A percentile compares a stretch with the other conserved stretches of the same genome.
Conservation (phyloP, 495 filamentous ascomycete genomes). For the Penicillium cosmopolitanum region DNA sequence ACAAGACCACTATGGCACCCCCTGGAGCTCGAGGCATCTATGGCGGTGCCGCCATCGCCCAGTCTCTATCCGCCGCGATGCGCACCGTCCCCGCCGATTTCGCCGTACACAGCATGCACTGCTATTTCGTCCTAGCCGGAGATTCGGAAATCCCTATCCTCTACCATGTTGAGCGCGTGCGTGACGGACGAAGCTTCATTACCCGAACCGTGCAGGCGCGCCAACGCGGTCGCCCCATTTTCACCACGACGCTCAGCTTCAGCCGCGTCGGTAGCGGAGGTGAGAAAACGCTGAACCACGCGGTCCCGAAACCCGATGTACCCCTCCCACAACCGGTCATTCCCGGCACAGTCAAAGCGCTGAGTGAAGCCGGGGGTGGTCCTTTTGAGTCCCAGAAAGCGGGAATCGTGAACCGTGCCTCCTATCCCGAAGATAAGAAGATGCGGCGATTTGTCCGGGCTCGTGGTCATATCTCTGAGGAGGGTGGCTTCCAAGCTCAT, state of each 20-base stretch:
- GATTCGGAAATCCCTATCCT: conserved; percentile 82
- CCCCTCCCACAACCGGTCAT: conserved; percentile 28
- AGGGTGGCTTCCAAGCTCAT: conserved; percentile 79
- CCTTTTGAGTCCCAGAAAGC: conserved; percentile 48
- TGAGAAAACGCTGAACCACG: conserved; percentile 55
- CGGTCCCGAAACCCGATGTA: conserved; percentile 36
- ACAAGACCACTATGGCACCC: conserved; percentile 89
- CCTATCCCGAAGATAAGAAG: conserved; percentile 65
- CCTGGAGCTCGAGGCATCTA: conserved; percentile 90
- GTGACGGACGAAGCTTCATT: conserved; percentile 86
- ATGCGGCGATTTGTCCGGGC: conserved; percentile 80
- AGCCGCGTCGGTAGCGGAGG: conserved; percentile 71
- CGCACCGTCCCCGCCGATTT: conserved; percentile 80
- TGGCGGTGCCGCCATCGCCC: conserved; percentile 90
- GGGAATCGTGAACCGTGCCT: conserved; percentile 50
- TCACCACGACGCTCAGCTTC: conserved; percentile 93
- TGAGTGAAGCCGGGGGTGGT: conserved; percentile 38
- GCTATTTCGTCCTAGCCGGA: conserved; percentile 95
- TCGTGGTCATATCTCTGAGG: conserved; percentile 68
- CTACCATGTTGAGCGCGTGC: conserved; percentile 90
- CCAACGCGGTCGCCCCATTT: conserved; percentile 87
- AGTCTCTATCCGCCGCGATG: conserved; percentile 87
- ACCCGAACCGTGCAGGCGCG: conserved; percentile 95
- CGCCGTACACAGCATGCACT: conserved; percentile 92
- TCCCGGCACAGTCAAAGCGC: conserved; percentile 26